Base-by-base conservation (phyloP, 805 yeast species). In the Hanseniaspora meyeri region DNA sequence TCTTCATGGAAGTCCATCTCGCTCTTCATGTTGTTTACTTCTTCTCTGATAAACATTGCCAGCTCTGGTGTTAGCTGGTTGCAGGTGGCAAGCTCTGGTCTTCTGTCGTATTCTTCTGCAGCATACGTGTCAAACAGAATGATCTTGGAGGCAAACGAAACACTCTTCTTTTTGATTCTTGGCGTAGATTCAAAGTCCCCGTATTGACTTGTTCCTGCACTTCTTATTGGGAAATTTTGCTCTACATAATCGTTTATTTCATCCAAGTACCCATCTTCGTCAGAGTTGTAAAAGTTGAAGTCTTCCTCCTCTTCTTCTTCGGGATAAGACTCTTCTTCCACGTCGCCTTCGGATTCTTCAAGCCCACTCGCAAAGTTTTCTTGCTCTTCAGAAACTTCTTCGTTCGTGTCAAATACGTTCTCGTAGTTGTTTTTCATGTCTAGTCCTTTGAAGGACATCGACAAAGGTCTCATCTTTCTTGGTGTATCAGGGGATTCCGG, bases 51-150 rank as follows among this genome's bases (percentile, higher is more conserved):
- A 68, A 79, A 80, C 67, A 87, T 89, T 0, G 97, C 96, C 65
- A 89, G 70, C 57, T 77, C 74, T 6, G 97, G 96, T 1, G 96
- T 89, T 67, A 89, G 74, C 65, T 84, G 88, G 68, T 90, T 88
- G 70, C 97, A 91, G 1, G 97, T 89, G 3, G 95, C 95, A 32
- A 82, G 74, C 60, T 89, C 97, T 0, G 97, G 96, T 61, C 83
- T 88, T 63, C 98, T 80, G 68, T 91, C 97, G 68, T 91, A 91
- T 61, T 86, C 96, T 19, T 78, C 82, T 39, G 82, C 82, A 58
- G 83, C 78, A 68, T 85, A 88, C 0, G 96, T 91, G 59, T 88
- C 95, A 68, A 82, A 91, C 45, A 93, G 77, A 8, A 87, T 77
- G 57, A 93, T 87, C 62, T 88, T 75, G 1, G 95, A 82, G 5